These are phyloP conservation scores for Rhizophagus sp. DNA, from an alignment of 192 early-diverging fungal genomes.

Conservation along the genomic window DNA sequence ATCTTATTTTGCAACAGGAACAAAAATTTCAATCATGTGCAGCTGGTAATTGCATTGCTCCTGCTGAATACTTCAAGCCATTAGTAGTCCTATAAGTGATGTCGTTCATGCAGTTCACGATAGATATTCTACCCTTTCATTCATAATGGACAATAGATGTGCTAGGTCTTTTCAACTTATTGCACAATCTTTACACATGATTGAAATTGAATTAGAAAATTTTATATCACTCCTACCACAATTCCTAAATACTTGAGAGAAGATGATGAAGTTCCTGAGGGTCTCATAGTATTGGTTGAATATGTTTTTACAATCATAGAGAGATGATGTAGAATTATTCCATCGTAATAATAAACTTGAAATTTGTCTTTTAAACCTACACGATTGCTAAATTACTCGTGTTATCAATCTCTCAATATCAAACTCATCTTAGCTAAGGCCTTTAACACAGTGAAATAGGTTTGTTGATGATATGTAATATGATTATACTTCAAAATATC, in stretches of 20 bases:
- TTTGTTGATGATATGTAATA: conserved; percentile 17
- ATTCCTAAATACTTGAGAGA: conserved; percentile 22
- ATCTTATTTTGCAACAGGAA: conserved; percentile 33
- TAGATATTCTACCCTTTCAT: background rate
- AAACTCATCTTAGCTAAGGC: conserved; percentile 15
- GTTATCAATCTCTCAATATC: conserved; percentile 23
- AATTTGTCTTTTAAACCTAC: conserved; percentile 25
- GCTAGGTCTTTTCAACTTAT: conserved; percentile 25
- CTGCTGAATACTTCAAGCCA: conserved; percentile 34
- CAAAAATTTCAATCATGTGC: conserved; percentile 36
- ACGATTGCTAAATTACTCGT: conserved; percentile 13
- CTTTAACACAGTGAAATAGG: conserved; percentile 16
- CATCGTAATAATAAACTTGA: conserved; percentile 20
- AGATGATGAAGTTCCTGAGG: conserved; percentile 17
- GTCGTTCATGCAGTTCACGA: conserved; percentile 10
- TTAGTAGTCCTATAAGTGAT: conserved; percentile 29
- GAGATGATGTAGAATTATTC: conserved; percentile 21
- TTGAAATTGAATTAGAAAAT: conserved; percentile 13
- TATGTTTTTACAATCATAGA: conserved; percentile 14
- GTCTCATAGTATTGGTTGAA: background rate
- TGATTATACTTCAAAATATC: background rate
- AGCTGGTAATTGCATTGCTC: conserved; percentile 27
- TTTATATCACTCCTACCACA: conserved; percentile 13
- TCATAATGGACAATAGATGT: conserved; percentile 21
- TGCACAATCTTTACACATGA: conserved; percentile 27